These are phyloP conservation scores for Colletotrichum sp. DNA, from an alignment of 2,329 filamentous ascomycete genomes.

Conservation along the genomic window DNA sequence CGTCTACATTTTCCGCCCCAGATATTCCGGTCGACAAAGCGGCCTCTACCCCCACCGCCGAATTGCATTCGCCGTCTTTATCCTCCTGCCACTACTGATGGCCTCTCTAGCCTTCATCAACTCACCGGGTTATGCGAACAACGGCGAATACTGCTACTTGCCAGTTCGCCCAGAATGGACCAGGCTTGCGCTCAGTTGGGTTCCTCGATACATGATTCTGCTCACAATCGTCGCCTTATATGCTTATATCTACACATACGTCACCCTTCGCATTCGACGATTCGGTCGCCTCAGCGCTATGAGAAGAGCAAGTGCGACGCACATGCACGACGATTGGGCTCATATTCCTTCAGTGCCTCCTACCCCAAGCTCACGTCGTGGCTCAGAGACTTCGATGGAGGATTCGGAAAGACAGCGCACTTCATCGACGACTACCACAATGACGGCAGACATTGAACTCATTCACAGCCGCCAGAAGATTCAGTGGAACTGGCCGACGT, in stretches of 20 bases:
- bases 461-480: conserved; percentile 16
- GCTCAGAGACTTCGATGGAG: conserved; percentile 15
- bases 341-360: conserved; percentile 27
- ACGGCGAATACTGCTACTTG: conserved; percentile 73
- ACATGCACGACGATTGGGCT: background rate
- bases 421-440: background rate
- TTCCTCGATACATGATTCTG: conserved; percentile 75
- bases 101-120: conserved; percentile 69
- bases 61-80: conserved; percentile 61
- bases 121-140: conserved; percentile 61
- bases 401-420: conserved; percentile 15
- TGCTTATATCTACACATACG: conserved; percentile 72
- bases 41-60: conserved; percentile 73
- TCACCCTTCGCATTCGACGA: conserved; percentile 50
- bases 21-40: conserved; percentile 51
- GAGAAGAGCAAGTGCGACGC: conserved; percentile 10
- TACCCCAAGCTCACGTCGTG: conserved; percentile 26
- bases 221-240: conserved; percentile 69
- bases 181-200: conserved; percentile 71
- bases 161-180: conserved; percentile 73
- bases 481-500: conserved; percentile 20
- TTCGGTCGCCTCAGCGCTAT: conserved; percentile 33
- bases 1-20: conserved; percentile 71
- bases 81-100: conserved; percentile 63
- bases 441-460: conserved; percentile 14